phyloP scores from a whole-genome alignment of 345 rosid species.

The Streptanthus diversifolius region DNA sequence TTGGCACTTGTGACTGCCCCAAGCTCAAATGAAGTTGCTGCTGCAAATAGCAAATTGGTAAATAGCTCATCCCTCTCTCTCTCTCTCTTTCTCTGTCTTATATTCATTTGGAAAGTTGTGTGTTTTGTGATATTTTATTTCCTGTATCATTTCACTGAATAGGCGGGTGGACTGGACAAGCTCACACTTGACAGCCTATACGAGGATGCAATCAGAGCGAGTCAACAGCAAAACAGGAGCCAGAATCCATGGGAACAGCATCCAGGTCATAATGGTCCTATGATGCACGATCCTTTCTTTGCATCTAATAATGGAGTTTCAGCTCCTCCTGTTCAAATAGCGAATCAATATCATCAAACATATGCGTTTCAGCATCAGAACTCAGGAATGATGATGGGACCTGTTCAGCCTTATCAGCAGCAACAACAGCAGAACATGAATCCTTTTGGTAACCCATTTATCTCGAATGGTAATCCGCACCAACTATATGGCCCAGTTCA shows the following conservation, averaged over 20 bases:
- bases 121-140: background rate
- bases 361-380: constrained; percentile 41
- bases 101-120: background rate
- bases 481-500: constrained; percentile 23
- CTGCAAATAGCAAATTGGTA: constrained; percentile 82
- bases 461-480: constrained; percentile 27
- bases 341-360: constrained; percentile 28
- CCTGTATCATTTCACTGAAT: constrained; percentile 6
- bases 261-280: constrained; percentile 41
- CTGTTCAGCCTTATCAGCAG: constrained; percentile 25
- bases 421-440: constrained; percentile 27
- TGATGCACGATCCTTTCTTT: constrained; percentile 46
- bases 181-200: constrained; percentile 90
- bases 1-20: constrained; percentile 89
- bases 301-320: constrained; percentile 21
- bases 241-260: constrained; percentile 85
- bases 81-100: background rate
- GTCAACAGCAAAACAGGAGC: constrained; percentile 59
- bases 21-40: constrained; percentile 69
- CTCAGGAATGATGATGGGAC: constrained; percentile 61
- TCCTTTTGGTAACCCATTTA: constrained; percentile 37
- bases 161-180: constrained; percentile 96
- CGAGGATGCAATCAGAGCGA: constrained; percentile 89
- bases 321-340: constrained; percentile 30
- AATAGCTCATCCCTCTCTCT: background rate